Conservation (phyloP, 139 green algal species). For the Chlorokybus atmophyticus region DNA sequence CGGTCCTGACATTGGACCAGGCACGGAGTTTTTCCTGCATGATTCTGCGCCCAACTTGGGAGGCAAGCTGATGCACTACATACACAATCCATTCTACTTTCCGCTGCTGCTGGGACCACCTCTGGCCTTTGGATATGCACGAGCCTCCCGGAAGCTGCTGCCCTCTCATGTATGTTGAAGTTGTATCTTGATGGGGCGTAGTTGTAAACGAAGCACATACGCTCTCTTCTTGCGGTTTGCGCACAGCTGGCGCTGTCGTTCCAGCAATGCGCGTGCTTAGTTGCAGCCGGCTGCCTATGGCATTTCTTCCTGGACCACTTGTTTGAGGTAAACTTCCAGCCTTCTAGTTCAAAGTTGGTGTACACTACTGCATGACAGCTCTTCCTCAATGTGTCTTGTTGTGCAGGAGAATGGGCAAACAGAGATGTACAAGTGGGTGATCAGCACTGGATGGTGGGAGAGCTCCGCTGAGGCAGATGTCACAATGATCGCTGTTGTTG, state of each 20-base stretch:
- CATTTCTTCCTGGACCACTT: neutral
- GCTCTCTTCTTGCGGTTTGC: neutral
- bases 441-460: too few relatives aligned
- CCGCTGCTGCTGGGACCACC: neutral
- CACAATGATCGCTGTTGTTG: too few relatives aligned
- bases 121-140: too few relatives aligned
- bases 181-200: neutral
- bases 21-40: neutral
- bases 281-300: neutral
- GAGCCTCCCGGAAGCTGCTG: too few relatives aligned
- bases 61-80: slow-evolving; percentile 1
- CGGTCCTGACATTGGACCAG: slow-evolving; percentile 4
- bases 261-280: neutral
- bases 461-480: too few relatives aligned
- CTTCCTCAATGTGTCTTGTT: too few relatives aligned
- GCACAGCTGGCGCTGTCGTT: neutral
- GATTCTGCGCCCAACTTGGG: neutral
- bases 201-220: neutral
- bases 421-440: too few relatives aligned
- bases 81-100: neutral
- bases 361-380: too few relatives aligned
- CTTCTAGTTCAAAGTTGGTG: too few relatives aligned
- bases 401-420: too few relatives aligned
- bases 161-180: neutral
- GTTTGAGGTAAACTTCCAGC: slow-evolving; percentile 1